These are phyloP conservation scores for Ormosia semicastrata DNA, from an alignment of 306 rosid species.

Conservation along the genomic window DNA sequence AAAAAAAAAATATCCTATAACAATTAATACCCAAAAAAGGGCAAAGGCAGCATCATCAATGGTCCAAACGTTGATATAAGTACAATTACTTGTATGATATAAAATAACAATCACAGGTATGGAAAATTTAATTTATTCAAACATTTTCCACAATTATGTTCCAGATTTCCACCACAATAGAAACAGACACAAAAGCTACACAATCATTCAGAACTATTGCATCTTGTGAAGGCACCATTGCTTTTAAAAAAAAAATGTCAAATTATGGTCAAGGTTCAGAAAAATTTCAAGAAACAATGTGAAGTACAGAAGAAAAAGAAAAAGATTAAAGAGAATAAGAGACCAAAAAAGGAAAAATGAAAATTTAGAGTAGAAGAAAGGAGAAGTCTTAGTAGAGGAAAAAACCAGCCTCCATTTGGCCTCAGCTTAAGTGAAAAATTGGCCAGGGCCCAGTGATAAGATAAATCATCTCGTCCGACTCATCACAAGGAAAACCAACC, in stretches of 20 bases:
- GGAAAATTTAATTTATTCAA: neutral
- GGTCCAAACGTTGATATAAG: neutral
- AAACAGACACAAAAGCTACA: neutral
- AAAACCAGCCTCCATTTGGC: neutral
- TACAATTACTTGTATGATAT: neutral
- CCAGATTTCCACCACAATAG: neutral
- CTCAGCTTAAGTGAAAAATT: neutral
- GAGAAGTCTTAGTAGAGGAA: neutral
- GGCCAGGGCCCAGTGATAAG: neutral
- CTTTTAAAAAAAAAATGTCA: neutral
- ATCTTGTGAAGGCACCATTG: neutral
- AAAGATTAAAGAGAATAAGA: neutral
- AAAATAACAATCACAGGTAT: neutral
- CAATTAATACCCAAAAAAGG: neutral
- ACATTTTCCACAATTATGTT: neutral
- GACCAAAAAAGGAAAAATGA: neutral
- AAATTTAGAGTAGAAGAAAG: neutral
- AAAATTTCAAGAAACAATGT: neutral
- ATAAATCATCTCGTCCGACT: neutral
- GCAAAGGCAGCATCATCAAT: neutral
- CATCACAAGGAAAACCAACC: slow-evolving; percentile 41
- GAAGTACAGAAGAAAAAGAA: neutral
- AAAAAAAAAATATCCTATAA: neutral
- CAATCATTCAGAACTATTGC: neutral
- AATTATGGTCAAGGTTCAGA: neutral